Conservation (phyloP, 75 land plant species). For the Chamaecyparis obtusa region DNA sequence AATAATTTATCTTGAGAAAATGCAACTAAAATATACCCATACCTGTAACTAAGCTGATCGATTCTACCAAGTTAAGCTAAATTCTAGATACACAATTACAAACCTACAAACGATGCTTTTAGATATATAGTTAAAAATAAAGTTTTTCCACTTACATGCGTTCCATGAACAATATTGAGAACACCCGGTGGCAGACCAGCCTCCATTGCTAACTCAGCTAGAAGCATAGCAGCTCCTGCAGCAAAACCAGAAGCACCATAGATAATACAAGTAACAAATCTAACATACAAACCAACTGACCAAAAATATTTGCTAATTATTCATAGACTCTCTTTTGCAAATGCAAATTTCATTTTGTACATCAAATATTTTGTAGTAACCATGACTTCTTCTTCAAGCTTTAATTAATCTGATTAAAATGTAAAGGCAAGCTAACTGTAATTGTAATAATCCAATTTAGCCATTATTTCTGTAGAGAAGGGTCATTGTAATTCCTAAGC, state of each 20-base stretch:
- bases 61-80: not conserved
- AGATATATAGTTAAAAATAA: not conserved
- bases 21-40: not conserved
- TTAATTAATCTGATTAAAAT: not conserved
- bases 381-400: not conserved
- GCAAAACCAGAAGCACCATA: not conserved
- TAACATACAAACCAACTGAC: not conserved
- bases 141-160: slow-evolving; percentile 46
- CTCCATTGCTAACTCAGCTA: slow-evolving; percentile 93
- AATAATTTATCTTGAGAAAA: not conserved
- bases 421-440: not conserved
- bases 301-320: not conserved
- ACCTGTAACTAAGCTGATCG: not conserved
- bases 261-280: not conserved
- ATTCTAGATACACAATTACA: not conserved
- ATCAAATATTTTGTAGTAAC: not conserved
- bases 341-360: not conserved
- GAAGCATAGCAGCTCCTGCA: slow-evolving; percentile 88
- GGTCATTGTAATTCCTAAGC: not conserved
- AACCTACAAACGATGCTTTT: not conserved
- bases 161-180: slow-evolving; percentile 92
- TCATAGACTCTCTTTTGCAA: not conserved
- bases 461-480: too few species aligned
- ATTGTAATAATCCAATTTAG: not conserved
- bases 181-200: slow-evolving; percentile 97